Conservation (phyloP, 495 filamentous ascomycete species). For the Xylaria longipes region DNA sequence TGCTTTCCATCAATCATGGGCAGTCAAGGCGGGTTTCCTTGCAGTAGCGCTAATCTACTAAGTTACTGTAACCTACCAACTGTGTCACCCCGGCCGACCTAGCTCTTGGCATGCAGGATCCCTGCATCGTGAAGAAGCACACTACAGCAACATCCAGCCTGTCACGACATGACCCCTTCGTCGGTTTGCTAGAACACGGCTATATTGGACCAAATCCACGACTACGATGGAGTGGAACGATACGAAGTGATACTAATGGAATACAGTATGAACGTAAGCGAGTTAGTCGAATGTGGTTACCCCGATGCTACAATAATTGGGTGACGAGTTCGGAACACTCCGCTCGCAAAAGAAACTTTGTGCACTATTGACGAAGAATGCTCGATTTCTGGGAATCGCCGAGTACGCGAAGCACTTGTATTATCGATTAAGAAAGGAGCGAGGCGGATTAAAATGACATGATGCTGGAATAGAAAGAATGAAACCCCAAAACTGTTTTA, state of each 20-base stretch:
- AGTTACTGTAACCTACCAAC: not conserved
- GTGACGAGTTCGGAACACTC: not conserved
- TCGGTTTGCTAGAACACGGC: not conserved
- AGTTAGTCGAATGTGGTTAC: not conserved
- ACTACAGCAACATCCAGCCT: not conserved
- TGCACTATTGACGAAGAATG: not conserved
- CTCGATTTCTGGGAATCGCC: not conserved
- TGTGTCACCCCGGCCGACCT: not conserved
- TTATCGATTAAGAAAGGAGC: not conserved
- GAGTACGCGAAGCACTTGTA: not conserved
- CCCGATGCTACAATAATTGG: not conserved
- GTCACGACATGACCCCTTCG: not conserved
- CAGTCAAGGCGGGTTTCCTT: not conserved
- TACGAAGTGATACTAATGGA: not conserved
- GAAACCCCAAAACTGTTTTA: too few species aligned
- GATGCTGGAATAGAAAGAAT: too few species aligned
- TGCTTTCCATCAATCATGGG: constrained; percentile 4
- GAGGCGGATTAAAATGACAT: too few species aligned
- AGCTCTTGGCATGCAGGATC: constrained; percentile 11
- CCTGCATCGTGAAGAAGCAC: constrained; percentile 7
- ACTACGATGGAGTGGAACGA: not conserved
- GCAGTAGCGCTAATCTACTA: not conserved
- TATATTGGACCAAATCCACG: not conserved
- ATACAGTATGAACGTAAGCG: not conserved
- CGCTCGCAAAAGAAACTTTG: not conserved